phyloP scores from a whole-genome alignment of 345 rosid genomes.

The thale cress (Arabidopsis thaliana) region DNA sequence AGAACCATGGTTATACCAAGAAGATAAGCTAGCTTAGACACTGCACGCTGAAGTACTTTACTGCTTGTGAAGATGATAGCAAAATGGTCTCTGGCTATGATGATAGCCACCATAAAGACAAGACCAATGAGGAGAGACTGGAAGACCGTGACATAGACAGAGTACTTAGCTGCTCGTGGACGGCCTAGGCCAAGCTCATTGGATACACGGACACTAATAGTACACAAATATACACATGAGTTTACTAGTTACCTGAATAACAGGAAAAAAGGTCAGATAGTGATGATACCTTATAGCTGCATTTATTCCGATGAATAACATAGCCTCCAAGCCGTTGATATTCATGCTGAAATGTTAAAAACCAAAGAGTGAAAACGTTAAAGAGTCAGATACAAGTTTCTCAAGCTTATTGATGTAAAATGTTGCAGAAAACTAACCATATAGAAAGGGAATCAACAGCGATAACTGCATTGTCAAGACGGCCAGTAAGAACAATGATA shows the following conservation, averaged over 20 bases:
- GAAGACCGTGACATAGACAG: slow-evolving; percentile 58
- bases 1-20: slow-evolving; percentile 84
- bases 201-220: slow-evolving; percentile 72
- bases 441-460: slow-evolving; percentile 82
- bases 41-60: slow-evolving; percentile 55
- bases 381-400: neutral
- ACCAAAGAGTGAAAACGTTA: neutral
- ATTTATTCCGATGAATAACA: slow-evolving; percentile 81
- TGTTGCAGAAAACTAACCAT: slow-evolving; percentile 54
- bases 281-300: slow-evolving; percentile 66
- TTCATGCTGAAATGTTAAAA: slow-evolving; percentile 63
- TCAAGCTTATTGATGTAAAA: neutral
- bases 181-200: slow-evolving; percentile 79
- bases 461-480: slow-evolving; percentile 67
- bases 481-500: slow-evolving; percentile 71
- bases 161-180: slow-evolving; percentile 80
- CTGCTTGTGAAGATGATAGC: slow-evolving; percentile 70
- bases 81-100: slow-evolving; percentile 60
- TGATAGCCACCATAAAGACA: slow-evolving; percentile 59
- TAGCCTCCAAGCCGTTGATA: slow-evolving; percentile 72
- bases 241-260: neutral
- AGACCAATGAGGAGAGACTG: slow-evolving; percentile 71
- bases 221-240: slow-evolving; percentile 9
- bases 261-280: neutral
- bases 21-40: slow-evolving; percentile 63